These are phyloP conservation scores for Sclerotinia spermophila DNA, from an alignment of 2,329 filamentous ascomycete genomes.

Conservation along the genomic window DNA sequence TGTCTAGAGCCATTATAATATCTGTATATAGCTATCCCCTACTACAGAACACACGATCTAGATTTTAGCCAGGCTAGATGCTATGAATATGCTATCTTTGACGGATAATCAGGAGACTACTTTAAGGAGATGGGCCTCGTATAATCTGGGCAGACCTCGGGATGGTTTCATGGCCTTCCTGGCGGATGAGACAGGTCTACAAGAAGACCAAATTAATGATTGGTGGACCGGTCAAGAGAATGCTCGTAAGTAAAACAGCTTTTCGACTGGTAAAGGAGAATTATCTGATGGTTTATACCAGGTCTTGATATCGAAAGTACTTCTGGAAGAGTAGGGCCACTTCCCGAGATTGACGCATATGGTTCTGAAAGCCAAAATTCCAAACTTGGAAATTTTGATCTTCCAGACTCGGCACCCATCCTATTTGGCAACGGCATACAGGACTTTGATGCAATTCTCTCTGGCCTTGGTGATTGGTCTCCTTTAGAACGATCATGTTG, in stretches of 20 bases:
- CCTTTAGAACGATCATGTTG: not conserved
- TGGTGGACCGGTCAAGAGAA: conserved; percentile 22
- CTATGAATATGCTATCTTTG: conserved; percentile 20
- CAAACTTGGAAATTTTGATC: not conserved
- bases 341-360: not conserved
- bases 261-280: not conserved
- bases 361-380: not conserved
- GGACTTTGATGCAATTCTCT: not conserved
- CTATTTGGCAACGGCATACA: not conserved
- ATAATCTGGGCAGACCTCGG: conserved; percentile 19
- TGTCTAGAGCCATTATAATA: not conserved
- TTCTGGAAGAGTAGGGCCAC: not conserved
- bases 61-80: not conserved
- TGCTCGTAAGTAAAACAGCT: conserved; percentile 7
- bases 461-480: not conserved
- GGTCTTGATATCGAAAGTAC: not conserved
- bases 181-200: conserved; percentile 21
- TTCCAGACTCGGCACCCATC: not conserved
- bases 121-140: conserved; percentile 22
- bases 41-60: not conserved
- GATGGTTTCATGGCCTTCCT: conserved; percentile 21
- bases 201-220: conserved; percentile 23
- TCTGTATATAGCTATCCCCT: not conserved
- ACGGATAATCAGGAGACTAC: conserved; percentile 24
- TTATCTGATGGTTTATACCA: not conserved